phyloP scores from a whole-genome alignment of 148 eudicot species.

The Rhododendron mucronatum region DNA sequence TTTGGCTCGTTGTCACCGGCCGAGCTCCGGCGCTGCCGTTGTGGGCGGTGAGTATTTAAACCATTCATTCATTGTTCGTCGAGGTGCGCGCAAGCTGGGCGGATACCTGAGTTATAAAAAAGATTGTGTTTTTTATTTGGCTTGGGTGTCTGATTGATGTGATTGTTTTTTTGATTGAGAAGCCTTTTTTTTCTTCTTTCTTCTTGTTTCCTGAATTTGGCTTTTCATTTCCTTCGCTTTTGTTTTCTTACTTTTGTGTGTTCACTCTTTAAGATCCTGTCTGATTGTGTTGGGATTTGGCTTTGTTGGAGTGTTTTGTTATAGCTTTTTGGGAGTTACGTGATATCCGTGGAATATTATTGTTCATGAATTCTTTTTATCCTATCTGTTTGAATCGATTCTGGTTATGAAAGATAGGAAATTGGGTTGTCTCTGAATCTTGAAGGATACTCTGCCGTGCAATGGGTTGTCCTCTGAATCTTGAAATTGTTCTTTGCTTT shows the following conservation, averaged over 20 bases:
- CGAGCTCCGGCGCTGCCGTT: conserved; percentile 69
- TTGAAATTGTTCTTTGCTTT: background rate
- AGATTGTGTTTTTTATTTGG: background rate
- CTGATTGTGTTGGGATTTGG: background rate
- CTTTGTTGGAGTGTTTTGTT: background rate
- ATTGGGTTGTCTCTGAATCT: background rate
- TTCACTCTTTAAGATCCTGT: background rate
- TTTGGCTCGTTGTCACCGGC: conserved; percentile 76
- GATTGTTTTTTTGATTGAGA: background rate
- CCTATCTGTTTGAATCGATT: background rate
- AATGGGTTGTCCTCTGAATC: background rate
- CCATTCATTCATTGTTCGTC: background rate
- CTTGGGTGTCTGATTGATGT: background rate
- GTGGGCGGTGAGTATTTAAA: conserved; percentile 70
- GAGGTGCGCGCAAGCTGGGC: too few relatives aligned
- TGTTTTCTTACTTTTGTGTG: background rate
- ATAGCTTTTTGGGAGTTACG: background rate
- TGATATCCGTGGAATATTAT: background rate
- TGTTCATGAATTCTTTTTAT: background rate
- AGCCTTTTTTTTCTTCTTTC: background rate
- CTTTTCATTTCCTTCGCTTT: background rate
- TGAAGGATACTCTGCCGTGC: background rate
- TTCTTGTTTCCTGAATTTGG: background rate
- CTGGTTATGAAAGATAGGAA: background rate
- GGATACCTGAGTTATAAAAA: background rate